These are phyloP conservation scores for Fusarium oligoseptatum DNA, from an alignment of 2,329 filamentous ascomycete species.

Conservation along the genomic window DNA sequence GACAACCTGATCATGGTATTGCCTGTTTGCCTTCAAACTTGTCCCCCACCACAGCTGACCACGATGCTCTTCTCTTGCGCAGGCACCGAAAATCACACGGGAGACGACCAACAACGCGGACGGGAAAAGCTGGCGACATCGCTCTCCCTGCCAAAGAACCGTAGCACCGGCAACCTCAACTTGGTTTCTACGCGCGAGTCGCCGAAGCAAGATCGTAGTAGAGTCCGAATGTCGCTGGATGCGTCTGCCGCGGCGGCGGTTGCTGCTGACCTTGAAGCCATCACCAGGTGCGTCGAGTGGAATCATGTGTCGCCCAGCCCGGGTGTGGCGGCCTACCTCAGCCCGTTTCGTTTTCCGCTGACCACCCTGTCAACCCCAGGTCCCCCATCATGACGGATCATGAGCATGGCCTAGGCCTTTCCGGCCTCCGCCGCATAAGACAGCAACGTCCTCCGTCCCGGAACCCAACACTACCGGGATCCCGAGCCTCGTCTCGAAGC, in stretches of 20 bases:
- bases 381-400: slow-evolving; percentile 87
- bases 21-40: slow-evolving; percentile 22
- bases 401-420: slow-evolving; percentile 87
- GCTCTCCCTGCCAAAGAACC: slow-evolving; percentile 72
- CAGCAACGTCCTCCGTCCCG: slow-evolving; percentile 79
- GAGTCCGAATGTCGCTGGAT: slow-evolving; percentile 83
- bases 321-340: slow-evolving; percentile 30
- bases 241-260: slow-evolving; percentile 73
- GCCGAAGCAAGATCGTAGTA: slow-evolving; percentile 65
- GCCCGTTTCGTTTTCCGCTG: slow-evolving; percentile 39
- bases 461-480: slow-evolving; percentile 73
- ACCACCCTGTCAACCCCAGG: slow-evolving; percentile 62
- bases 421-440: slow-evolving; percentile 92
- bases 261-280: slow-evolving; percentile 73
- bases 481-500: slow-evolving; percentile 73
- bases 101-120: slow-evolving; percentile 54
- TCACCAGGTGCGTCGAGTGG: slow-evolving; percentile 73
- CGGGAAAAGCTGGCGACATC: slow-evolving; percentile 61
- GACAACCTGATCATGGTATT: slow-evolving; percentile 57
- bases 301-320: slow-evolving; percentile 37
- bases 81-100: slow-evolving; percentile 52
- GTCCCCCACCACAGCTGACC: slow-evolving; percentile 39
- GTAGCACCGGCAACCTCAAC: slow-evolving; percentile 76
- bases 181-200: slow-evolving; percentile 63
- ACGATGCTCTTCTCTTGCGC: slow-evolving; percentile 24